A percentile compares a stretch with the other conserved stretches of the same genome.
Evolutionary conservation across 108 stramenopile genomes (phyloP).

Genomic region (Discostella pseudostelligera): DNA sequence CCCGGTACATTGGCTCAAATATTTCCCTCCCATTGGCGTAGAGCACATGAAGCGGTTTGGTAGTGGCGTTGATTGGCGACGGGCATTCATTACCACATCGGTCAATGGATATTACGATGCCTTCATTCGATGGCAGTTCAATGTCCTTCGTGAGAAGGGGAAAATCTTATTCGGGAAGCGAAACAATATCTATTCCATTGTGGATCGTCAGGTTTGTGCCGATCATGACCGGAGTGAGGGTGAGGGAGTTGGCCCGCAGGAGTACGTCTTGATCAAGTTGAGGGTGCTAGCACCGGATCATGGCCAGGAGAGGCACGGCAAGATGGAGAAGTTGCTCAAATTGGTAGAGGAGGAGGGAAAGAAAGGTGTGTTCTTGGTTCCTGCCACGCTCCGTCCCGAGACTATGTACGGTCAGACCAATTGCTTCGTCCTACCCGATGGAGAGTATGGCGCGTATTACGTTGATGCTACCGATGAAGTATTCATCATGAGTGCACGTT

Average conservation of each 20-base stretch:
- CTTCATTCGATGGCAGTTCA: conserved; percentile 96
- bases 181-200: conserved; percentile 92
- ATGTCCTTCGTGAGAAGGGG: conserved; percentile 73
- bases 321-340: conserved; percentile 67
- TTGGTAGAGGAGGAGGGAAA: conserved; percentile 37
- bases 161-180: conserved; percentile 94
- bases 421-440: conserved; percentile 96
- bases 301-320: conserved; percentile 66
- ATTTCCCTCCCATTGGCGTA: conserved; percentile 96
- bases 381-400: conserved; percentile 98
- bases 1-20: conserved; percentile 91
- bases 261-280: conserved; percentile 98
- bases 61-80: conserved; percentile 93
- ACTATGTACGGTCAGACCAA: conserved; percentile 99
- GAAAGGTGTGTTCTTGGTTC: conserved; percentile 86
- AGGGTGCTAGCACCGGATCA: conserved; percentile 85
- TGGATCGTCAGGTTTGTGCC: conserved; percentile 98
- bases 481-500: conserved; percentile 89
- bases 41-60: conserved; percentile 92
- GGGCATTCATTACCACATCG: conserved; percentile 96
- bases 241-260: conserved; percentile 97
- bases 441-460: conserved; percentile 97
- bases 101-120: conserved; percentile 98
- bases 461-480: conserved; percentile 85
- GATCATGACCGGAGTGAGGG: conserved; percentile 98